Evolutionary conservation across 805 yeast species (phyloP), one percentile per base, ranked within the genome.

Genomic region (Teunomyces cretensis): DNA sequence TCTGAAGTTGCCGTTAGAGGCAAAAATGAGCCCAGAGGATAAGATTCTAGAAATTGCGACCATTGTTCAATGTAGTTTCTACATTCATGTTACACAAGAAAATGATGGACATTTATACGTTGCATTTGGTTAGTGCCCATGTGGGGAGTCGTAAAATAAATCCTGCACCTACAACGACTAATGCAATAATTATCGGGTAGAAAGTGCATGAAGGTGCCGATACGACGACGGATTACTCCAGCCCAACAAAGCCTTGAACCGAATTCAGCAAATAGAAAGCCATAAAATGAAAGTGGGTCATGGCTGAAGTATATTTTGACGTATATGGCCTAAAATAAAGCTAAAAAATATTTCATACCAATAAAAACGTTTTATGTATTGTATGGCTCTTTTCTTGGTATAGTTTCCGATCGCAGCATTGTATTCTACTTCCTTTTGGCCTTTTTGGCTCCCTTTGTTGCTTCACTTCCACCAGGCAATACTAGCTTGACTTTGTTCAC

Each of bases 401-500:
- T 37, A 19, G 1, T 12, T 26, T 2, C 15, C 8, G 12, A 36
- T 14, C 4, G 9, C 30, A 6, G 2, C 36, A 15, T n/a, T n/a
- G 17, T 9, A 14, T 9, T 13, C 36, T 35, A 38, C 33, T 30
- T 37, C 39, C 30, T 44, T 32, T 47, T 44, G 30, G 41, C 28
- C 36, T 46, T 52, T 40, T 51, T 50, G 2, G 54, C 53, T 11
- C 50, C 50, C 33, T 63, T 54, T 9, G 61, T 61, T 9, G 60
- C 62, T 19, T 60, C 62, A 24, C 62, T 63, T 11, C 51, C 57
- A 4, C 80, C 83, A 0, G 90, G 86, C 35, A 81, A 63, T 2
- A 79, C 72, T 26, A 84, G 70, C 56, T 84, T 86, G 52, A 89
- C 67, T 56, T 88, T 88, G 41, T 83, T 80, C 2, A 86, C 88